Evolutionary conservation across 371 early-diverging fungal genomes (phyloP).

Genomic region (Circinella umbellata): DNA sequence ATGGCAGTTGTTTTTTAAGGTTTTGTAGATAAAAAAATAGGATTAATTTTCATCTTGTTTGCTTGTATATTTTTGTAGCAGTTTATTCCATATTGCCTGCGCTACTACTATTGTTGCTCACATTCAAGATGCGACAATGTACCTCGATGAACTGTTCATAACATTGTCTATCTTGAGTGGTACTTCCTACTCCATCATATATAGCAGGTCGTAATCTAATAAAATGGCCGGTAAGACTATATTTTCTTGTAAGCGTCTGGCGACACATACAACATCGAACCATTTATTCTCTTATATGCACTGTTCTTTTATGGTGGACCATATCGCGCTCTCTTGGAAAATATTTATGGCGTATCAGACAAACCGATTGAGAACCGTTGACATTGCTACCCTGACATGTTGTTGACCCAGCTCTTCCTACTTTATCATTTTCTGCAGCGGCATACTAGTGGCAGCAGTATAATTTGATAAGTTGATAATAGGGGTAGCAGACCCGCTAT

Average conservation of each 20-base stretch:
- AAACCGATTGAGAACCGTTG: neutral
- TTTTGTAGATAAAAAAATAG: too few species aligned
- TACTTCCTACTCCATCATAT: neutral
- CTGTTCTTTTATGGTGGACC: neutral
- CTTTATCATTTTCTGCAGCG: too few species aligned
- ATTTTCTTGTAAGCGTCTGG: neutral
- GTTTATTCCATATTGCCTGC: neutral
- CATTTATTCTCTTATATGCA: neutral
- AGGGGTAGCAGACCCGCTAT: too few species aligned
- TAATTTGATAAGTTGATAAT: too few species aligned
- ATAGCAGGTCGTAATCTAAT: neutral
- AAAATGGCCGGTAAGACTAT: neutral
- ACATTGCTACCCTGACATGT: neutral
- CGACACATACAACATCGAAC: neutral
- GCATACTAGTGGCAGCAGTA: too few species aligned
- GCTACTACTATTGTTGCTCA: too few species aligned
- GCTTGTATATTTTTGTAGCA: too few species aligned
- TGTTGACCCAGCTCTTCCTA: too few species aligned
- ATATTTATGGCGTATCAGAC: neutral
- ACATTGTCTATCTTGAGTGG: neutral
- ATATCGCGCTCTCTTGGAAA: neutral
- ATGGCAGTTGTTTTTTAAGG: too few species aligned
- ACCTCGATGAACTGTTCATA: neutral
- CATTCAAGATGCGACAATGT: neutral
- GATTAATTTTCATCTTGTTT: too few species aligned